Conservation (phyloP, 371 early-diverging fungal species). For the Rhizopus stolonifer region DNA sequence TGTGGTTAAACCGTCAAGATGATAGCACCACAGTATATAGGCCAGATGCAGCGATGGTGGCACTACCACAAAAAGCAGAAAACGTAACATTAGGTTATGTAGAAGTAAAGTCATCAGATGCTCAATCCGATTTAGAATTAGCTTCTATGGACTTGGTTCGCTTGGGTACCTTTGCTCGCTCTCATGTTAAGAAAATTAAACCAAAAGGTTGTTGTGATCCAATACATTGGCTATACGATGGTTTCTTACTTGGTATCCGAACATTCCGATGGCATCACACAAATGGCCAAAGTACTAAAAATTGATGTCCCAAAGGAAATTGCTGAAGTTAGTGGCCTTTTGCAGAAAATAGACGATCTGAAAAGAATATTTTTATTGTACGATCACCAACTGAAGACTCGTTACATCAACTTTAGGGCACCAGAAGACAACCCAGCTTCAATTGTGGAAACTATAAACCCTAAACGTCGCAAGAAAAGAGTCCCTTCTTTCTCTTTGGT, state of each 20-base stretch:
- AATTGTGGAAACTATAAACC: slow-evolving; percentile 88
- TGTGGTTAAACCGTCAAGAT: slow-evolving; percentile 10
- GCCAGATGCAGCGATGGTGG: not conserved
- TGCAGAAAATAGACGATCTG: not conserved
- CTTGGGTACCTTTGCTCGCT: slow-evolving; percentile 7
- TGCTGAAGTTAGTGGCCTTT: not conserved
- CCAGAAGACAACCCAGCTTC: slow-evolving; percentile 95
- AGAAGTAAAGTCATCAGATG: slow-evolving; percentile 1
- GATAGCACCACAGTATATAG: slow-evolving; percentile 2
- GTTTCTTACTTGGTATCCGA: slow-evolving; percentile 4
- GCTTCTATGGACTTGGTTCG: slow-evolving; percentile 8
- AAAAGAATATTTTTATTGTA: not conserved
- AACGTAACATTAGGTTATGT: slow-evolving; percentile 5
- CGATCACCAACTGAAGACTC: not conserved
- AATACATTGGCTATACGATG: not conserved
- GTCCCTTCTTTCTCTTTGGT: not conserved
- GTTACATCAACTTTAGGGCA: slow-evolving; percentile 64
- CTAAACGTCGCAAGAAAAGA: not conserved
- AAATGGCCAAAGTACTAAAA: not conserved
- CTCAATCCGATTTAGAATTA: slow-evolving; percentile 4
- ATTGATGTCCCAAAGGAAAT: slow-evolving; percentile 3
- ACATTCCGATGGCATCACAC: not conserved
- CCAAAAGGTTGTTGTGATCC: not conserved
- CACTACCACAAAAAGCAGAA: slow-evolving; percentile 1
- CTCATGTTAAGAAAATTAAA: slow-evolving; percentile 7